These are phyloP conservation scores for Voacanga thouarsii DNA, from an alignment of 257 asterid species.

Conservation along the genomic window DNA sequence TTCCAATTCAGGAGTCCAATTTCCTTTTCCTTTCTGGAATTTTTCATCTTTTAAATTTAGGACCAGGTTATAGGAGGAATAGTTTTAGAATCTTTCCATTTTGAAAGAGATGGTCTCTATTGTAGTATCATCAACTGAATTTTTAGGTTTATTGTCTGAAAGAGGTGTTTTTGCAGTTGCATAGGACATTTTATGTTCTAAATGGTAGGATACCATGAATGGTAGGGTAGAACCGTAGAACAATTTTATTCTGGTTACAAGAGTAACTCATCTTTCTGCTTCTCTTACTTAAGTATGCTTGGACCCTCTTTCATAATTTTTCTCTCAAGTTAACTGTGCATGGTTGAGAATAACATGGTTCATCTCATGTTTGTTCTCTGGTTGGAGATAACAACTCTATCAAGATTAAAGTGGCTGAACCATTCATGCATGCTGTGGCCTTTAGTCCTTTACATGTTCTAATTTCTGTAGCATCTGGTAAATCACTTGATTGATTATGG, in stretches of 20 bases:
- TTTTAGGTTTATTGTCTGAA: background rate
- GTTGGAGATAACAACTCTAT: background rate
- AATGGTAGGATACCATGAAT: background rate
- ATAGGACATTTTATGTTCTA: background rate
- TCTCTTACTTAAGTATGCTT: background rate
- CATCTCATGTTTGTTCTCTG: background rate
- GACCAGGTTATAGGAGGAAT: background rate
- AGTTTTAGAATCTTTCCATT: background rate
- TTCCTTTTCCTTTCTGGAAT: background rate
- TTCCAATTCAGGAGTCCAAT: background rate
- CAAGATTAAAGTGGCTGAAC: background rate
- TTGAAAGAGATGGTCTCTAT: background rate
- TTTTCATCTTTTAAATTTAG: background rate
- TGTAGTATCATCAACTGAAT: background rate
- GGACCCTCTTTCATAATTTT: background rate
- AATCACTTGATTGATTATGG: background rate
- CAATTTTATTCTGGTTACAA: background rate
- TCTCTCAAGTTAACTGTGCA: background rate
- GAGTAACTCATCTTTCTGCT: background rate
- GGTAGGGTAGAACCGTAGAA: background rate
- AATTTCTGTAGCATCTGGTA: background rate
- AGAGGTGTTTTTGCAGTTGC: background rate
- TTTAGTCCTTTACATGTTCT: background rate
- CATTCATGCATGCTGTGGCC: background rate
- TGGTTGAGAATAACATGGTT: background rate